Evolutionary conservation across 805 yeast genomes (phyloP), one percentile per base, ranked within the genome.

Genomic region (Candida suzukii): DNA sequence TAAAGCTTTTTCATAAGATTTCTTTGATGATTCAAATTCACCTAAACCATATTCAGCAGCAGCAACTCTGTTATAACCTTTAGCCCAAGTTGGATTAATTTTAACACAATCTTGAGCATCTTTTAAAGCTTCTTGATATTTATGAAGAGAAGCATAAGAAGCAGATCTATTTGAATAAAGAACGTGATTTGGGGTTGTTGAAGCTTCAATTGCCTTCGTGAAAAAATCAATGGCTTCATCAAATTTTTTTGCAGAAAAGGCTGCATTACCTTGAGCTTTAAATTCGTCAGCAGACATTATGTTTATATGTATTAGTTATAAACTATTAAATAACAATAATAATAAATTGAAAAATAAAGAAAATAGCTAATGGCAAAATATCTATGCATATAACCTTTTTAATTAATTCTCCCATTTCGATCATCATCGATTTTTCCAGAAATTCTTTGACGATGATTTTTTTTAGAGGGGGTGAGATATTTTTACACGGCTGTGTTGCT

Each of bases 151-250:
- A 4, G 97, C 83, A 56, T 82, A 82, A 43, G 88, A 76, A 13
- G 95, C 99, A 11, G 98, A 90, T 63, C 99, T 80, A 69, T 93
- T 93, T 39, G 97, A 88, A 61, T 71, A 90, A 41, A 93, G 71
- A 16, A 93, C 97, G 60, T 91, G 97, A 63, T 91, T 93, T 47
- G 97, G 95, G 6, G 72, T 48, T 35, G 80, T 71, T 0, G 96
- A 80, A 13, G 76, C 87, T 35, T 79, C 95, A 55, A 91, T 93
- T 27, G 97, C 99, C 61, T 85, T 74, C 17, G 91, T 67, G 67
- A 93, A 93, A 40, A 69, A 64, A 28, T 83, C 95, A 43, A 83
- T 77, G 33, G 99, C 98, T 50, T 78, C 73, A 19, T 69, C 67
- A 60, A 77, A 93, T 41, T 91, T 87, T 64, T 93, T 91, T 40